Base-by-base conservation (phyloP, 2,329 filamentous ascomycete species). In the Pseudogymnoascus pannorum region DNA sequence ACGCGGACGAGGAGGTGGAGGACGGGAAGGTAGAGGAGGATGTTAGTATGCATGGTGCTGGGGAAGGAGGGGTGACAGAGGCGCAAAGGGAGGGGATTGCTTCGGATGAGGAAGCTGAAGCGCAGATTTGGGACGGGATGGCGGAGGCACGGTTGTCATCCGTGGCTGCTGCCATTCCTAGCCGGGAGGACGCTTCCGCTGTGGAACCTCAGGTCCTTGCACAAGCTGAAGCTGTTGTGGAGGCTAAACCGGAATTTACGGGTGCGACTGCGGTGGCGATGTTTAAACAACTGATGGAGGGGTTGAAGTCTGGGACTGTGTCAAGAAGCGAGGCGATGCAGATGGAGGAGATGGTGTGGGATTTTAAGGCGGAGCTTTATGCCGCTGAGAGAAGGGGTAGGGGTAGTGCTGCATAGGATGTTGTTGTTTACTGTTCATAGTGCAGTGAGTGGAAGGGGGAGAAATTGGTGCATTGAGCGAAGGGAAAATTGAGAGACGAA, bases 261-360 rank as follows among this genome's bases (percentile, higher is more conserved):
- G 61, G 65, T 69, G 72, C 75, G 64, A 76, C 74, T 66, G 85
- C 89, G 63, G 76, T 86, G 64, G 73, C 72, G 63, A 76, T 79
- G 36, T 78, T 88, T 44, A 78, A 75, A 64, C 76, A 75, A 18
- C 77, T 88, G 0, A 73, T 94, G 22, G 77, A 79, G 18, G 80
- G 85, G 65, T 77, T 92, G 62, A 81, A 80, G 60, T 76, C 75
- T 26, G 78, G 85, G 20, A 77, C 81, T 14, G 74, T 95, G 42
- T 84, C 84, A 14, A 79, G 83, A 9, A 78, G 82, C 9, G 85
- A 90, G 64, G 83, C 91, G 60, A 81, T 86, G 63, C 80, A 87
- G 70, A 80, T 94, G 66, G 90, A 94, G 69, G 87, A 92, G 70
- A 76, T 91, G 68, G 79, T 94, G 70, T 90, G 92, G 77, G 88